A percentile compares a stretch with the other conserved stretches of the same genome.
Conservation (phyloP, 805 yeast genomes). For the Clavispora vitiphila region DNA sequence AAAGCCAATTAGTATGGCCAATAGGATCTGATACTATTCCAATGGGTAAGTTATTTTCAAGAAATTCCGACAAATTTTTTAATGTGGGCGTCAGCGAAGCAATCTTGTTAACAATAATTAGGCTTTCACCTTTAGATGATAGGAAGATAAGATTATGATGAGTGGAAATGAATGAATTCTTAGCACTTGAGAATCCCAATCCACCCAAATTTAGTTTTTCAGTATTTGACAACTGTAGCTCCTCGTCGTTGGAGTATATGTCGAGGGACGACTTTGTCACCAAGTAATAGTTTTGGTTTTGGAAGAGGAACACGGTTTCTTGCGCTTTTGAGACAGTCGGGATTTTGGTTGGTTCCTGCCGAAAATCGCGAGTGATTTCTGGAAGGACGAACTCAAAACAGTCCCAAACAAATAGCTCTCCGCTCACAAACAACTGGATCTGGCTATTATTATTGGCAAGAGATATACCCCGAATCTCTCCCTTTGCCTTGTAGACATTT, state of each 20-base stretch:
- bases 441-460: constrained; percentile 18
- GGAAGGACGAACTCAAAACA: constrained; percentile 24
- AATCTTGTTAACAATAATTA: constrained; percentile 28
- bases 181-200: constrained; percentile 1
- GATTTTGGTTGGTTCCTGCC: constrained; percentile 2
- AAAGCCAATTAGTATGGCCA: constrained; percentile 72
- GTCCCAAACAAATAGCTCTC: constrained; percentile 26
- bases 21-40: constrained; percentile 30
- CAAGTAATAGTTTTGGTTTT: constrained; percentile 12
- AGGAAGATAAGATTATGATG: constrained; percentile 28
- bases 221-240: constrained; percentile 17
- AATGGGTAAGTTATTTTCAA: constrained; percentile 5
- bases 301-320: constrained; percentile 12
- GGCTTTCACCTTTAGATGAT: constrained; percentile 9
- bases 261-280: constrained; percentile 12
- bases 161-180: constrained; percentile 21
- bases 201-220: constrained; percentile 9
- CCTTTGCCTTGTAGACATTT: constrained; percentile 18
- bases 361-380: constrained; percentile 27
- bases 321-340: neutral
- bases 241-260: constrained; percentile 27
- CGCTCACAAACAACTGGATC: constrained; percentile 19
- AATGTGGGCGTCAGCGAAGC: constrained; percentile 11
- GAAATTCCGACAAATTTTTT: constrained; percentile 1
- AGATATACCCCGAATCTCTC: constrained; percentile 15